Percentiles rank a stretch among this genome's conserved stretches.
Conservation (phyloP, 768 basidiomycete species). For the Panellus pusillus region DNA sequence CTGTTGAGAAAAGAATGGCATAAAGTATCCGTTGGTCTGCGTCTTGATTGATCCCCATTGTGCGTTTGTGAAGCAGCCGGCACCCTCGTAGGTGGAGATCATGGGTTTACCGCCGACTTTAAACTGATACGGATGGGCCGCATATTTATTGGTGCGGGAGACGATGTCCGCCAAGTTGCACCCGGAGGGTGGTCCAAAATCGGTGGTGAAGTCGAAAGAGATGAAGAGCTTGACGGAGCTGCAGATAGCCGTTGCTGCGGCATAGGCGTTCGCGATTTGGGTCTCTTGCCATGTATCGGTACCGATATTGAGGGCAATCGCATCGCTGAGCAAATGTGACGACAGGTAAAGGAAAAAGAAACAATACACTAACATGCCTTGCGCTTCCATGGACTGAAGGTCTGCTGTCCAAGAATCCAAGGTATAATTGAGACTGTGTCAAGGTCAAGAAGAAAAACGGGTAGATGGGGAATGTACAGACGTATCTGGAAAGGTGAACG, state of each 20-base stretch:
- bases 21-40: constrained; percentile 45
- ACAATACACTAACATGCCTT: neutral
- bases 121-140: constrained; percentile 54
- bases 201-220: constrained; percentile 55
- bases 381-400: neutral
- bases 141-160: constrained; percentile 45
- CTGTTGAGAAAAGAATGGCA: constrained; percentile 60
- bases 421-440: neutral
- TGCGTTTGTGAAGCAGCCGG: constrained; percentile 50
- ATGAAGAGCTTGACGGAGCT: constrained; percentile 54
- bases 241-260: constrained; percentile 43
- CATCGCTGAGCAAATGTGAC: constrained; percentile 40
- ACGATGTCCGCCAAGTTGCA: constrained; percentile 47
- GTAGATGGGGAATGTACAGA: no score
- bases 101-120: constrained; percentile 52
- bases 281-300: constrained; percentile 49
- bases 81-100: constrained; percentile 63
- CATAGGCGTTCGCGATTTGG: constrained; percentile 51
- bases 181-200: constrained; percentile 25
- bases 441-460: no score
- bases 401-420: neutral
- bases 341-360: no score
- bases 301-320: constrained; percentile 65
- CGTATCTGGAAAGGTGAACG: no score
- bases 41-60: constrained; percentile 49